Evolutionary conservation across 2,329 filamentous ascomycete species (phyloP).

Genomic region (Xylariomycetidae sp.): DNA sequence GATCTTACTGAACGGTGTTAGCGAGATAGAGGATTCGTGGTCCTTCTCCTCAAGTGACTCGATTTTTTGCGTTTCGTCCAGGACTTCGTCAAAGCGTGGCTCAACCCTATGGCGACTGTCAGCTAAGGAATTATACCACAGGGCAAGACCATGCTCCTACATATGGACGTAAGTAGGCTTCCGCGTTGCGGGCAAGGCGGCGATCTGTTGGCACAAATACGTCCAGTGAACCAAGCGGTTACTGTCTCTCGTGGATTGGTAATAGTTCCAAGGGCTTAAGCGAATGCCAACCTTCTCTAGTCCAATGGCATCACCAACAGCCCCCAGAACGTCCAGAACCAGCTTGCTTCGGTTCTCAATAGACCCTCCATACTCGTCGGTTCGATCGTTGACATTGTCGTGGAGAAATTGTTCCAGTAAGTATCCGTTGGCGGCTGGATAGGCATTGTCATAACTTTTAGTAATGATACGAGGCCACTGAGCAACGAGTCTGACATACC

Average conservation of each 20-base stretch:
- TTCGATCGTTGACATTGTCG: constrained; percentile 21
- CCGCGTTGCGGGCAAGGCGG: constrained; percentile 25
- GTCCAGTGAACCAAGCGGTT: constrained; percentile 28
- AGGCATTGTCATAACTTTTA: too few relatives aligned
- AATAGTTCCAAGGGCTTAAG: constrained; percentile 20
- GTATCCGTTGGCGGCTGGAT: constrained; percentile 46
- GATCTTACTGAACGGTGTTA: constrained; percentile 36
- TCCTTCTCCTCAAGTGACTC: constrained; percentile 28
- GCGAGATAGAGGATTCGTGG: constrained; percentile 20
- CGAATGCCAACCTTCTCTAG: constrained; percentile 18
- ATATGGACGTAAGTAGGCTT: constrained; percentile 41
- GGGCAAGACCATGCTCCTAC: constrained; percentile 17
- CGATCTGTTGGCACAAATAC: constrained; percentile 30
- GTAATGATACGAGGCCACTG: too few relatives aligned
- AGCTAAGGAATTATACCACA: neutral
- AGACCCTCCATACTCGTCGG: constrained; percentile 22
- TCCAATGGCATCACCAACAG: constrained; percentile 18
- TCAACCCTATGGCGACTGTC: constrained; percentile 30
- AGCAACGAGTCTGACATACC: constrained; percentile 15
- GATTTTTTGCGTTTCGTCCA: constrained; percentile 40
- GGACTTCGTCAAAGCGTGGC: constrained; percentile 41
- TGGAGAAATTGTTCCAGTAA: constrained; percentile 53
- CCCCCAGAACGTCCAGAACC: constrained; percentile 17
- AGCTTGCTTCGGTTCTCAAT: constrained; percentile 21
- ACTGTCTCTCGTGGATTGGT: constrained; percentile 21